These are phyloP conservation scores for Populus nigra DNA, from an alignment of 345 rosid species.

Conservation along the genomic window DNA sequence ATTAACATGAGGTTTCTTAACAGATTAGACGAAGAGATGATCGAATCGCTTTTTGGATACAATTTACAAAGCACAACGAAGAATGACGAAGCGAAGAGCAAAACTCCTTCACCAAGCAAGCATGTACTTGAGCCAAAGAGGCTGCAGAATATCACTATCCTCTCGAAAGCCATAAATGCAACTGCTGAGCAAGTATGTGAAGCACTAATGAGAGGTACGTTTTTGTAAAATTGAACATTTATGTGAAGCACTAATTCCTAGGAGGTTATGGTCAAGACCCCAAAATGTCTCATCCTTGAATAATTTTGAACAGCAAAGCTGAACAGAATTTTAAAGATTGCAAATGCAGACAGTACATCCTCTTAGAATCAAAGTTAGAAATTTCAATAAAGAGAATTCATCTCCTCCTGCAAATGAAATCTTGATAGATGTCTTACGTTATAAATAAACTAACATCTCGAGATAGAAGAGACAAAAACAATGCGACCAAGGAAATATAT, in stretches of 20 bases:
- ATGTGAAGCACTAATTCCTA: no score
- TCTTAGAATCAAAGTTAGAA: not conserved
- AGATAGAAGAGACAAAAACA: no score
- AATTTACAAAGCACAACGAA: conserved; percentile 52
- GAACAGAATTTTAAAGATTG: not conserved
- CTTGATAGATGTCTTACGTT: not conserved
- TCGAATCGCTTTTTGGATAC: conserved; percentile 90
- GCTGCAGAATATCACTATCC: conserved; percentile 87
- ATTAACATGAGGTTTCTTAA: not conserved
- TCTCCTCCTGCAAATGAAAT: not conserved
- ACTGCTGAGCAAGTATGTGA: conserved; percentile 73
- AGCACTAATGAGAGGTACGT: conserved; percentile 70
- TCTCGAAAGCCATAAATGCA: conserved; percentile 72
- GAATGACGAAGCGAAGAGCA: conserved; percentile 71
- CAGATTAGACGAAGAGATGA: conserved; percentile 99
- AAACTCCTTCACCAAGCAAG: conserved; percentile 87
- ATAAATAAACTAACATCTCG: not conserved
- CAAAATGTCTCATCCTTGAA: not conserved
- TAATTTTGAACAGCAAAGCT: not conserved
- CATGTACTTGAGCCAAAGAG: conserved; percentile 91
- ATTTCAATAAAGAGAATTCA: not conserved
- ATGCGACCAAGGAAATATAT: no score
- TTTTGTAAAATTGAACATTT: not conserved
- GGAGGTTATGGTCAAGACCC: not conserved
- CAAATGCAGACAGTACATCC: not conserved